phyloP scores from a whole-genome alignment of 2,329 filamentous ascomycete genomes.

The Epichloe aotearoae region DNA sequence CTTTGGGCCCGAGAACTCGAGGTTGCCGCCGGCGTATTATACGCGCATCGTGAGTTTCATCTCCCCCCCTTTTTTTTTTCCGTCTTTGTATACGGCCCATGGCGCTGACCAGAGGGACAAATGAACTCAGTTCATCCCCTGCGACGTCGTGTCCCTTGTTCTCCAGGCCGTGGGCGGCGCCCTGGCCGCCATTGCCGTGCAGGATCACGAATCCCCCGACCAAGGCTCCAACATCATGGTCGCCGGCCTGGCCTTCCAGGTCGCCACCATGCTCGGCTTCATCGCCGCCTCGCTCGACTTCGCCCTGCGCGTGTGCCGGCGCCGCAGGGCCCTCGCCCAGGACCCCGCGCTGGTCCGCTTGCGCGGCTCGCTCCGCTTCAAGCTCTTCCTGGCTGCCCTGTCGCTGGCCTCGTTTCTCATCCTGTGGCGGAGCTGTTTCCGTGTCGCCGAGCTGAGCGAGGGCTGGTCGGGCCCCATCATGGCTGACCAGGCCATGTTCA shows the following conservation, averaged over 20 bases:
- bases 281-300: slow-evolving; percentile 37
- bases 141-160: slow-evolving; percentile 46
- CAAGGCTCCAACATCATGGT: slow-evolving; percentile 49
- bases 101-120: no score
- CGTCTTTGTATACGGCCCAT: neutral
- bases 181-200: slow-evolving; percentile 30
- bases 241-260: slow-evolving; percentile 49
- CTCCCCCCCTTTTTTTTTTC: no score
- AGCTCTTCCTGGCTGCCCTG: slow-evolving; percentile 41
- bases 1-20: slow-evolving; percentile 35
- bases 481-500: slow-evolving; percentile 38
- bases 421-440: slow-evolving; percentile 50
- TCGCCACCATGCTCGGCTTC: slow-evolving; percentile 43
- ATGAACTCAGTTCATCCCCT: slow-evolving; percentile 41
- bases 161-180: slow-evolving; percentile 51
- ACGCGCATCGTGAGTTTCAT: slow-evolving; percentile 30
- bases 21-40: slow-evolving; percentile 32
- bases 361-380: slow-evolving; percentile 32
- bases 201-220: slow-evolving; percentile 19
- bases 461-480: slow-evolving; percentile 51
- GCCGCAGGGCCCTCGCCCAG: slow-evolving; percentile 14
- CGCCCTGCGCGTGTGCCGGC: slow-evolving; percentile 25
- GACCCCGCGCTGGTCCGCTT: slow-evolving; percentile 22
- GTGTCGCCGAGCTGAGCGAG: slow-evolving; percentile 50
- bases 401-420: slow-evolving; percentile 47